A percentile compares a stretch with the other conserved stretches of the same genome.
Evolutionary conservation across 176 grass and related monocot genomes (phyloP).

Genomic region (Eremochloa ophiuroides): DNA sequence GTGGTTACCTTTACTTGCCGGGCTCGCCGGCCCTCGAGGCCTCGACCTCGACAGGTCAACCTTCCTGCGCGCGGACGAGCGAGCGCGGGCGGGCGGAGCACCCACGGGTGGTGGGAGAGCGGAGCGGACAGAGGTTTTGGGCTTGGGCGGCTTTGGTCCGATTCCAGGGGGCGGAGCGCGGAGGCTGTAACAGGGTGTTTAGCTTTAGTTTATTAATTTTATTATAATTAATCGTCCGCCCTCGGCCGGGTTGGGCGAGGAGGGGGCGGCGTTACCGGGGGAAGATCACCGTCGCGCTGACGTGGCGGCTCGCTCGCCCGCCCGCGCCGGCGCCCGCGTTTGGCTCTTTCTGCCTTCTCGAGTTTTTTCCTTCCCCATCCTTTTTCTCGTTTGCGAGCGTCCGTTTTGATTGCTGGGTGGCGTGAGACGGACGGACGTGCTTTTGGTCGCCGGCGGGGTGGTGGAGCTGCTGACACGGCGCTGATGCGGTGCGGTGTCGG

Average conservation of each 20-base stretch:
- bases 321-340: not conserved
- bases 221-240: not conserved
- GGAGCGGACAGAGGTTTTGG: constrained; percentile 19
- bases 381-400: not conserved
- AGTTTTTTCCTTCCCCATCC: accelerated
- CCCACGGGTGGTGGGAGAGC: not conserved
- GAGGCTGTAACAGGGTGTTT: not conserved
- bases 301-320: not conserved
- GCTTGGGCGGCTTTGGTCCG: not conserved
- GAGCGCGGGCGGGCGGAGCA: not conserved
- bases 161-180: not conserved
- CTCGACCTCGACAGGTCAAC: constrained; percentile 20
- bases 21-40: not conserved
- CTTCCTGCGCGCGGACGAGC: not conserved
- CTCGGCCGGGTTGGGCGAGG: not conserved
- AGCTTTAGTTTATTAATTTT: not conserved
- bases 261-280: not conserved
- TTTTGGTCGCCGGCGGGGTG: not conserved
- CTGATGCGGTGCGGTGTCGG: constrained; percentile 18
- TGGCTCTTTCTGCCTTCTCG: not conserved
- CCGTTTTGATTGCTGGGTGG: not conserved
- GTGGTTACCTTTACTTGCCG: not conserved
- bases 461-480: not conserved
- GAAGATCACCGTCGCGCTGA: constrained; percentile 6
- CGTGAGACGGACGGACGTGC: not conserved